Conservation (phyloP, 352 stramenopile species). For the Phytophthora palmivora region DNA sequence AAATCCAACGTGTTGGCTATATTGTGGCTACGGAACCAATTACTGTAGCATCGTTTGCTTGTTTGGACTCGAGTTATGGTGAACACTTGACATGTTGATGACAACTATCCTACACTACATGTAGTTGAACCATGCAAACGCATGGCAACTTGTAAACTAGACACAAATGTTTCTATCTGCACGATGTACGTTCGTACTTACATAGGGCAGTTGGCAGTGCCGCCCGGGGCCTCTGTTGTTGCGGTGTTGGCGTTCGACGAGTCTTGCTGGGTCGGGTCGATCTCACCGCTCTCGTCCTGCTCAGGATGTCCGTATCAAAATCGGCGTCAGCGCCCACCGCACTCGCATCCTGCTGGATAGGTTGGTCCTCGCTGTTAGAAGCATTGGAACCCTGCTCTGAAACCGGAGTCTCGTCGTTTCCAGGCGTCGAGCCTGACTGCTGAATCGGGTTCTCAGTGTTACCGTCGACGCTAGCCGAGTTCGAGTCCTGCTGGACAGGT, state of each 20-base stretch:
- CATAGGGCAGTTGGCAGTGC: conserved; percentile 31
- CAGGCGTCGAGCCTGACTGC: background rate
- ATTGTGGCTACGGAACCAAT: too few relatives aligned
- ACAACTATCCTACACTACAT: conserved; percentile 16
- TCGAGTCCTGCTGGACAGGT: background rate
- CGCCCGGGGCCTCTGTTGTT: conserved; percentile 2
- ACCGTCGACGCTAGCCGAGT: background rate
- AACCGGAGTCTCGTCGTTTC: background rate
- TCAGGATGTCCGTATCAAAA: conserved; percentile 2
- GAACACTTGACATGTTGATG: conserved; percentile 9
- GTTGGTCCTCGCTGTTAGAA: background rate
- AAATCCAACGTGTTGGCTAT: conserved; percentile 2
- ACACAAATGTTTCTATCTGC: conserved; percentile 11
- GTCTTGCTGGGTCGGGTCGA: conserved; percentile 2
- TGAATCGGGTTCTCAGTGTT: background rate
- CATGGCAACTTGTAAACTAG: background rate
- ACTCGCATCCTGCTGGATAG: background rate
- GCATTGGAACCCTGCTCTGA: background rate
- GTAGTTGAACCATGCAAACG: conserved; percentile 1
- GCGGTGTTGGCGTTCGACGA: background rate
- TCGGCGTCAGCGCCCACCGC: conserved; percentile 1
- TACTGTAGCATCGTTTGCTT: background rate
- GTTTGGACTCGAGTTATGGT: conserved; percentile 1
- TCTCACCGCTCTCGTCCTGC: background rate
- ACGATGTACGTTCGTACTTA: conserved; percentile 15